Conservation (phyloP, 2,329 filamentous ascomycete genomes). For the Chaetomiaceae sp. region DNA sequence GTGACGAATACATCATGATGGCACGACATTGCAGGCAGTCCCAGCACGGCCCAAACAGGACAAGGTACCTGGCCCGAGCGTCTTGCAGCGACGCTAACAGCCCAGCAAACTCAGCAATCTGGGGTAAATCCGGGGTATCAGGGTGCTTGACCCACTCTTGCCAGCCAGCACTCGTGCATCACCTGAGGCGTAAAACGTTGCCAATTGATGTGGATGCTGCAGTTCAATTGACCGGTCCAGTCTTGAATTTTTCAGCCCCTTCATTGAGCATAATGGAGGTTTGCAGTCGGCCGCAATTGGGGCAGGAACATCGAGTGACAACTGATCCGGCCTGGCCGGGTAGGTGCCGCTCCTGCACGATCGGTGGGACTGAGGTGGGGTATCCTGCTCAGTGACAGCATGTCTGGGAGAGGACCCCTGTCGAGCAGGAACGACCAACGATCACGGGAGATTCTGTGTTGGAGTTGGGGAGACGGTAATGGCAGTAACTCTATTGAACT, state of each 20-base stretch:
- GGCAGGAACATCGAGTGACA: conserved; percentile 10
- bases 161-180: not conserved
- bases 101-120: conserved; percentile 12
- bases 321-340: not conserved
- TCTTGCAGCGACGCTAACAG: conserved; percentile 21
- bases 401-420: not conserved
- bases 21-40: conserved; percentile 21
- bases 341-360: not conserved
- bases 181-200: not conserved
- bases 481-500: no score
- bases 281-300: not conserved
- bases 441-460: not conserved
- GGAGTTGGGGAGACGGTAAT: no score
- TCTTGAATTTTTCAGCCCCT: not conserved
- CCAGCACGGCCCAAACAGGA: conserved; percentile 13
- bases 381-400: conserved; percentile 9
- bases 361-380: conserved; percentile 10
- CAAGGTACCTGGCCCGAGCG: conserved; percentile 26
- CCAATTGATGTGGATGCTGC: conserved; percentile 2
- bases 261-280: not conserved
- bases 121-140: conserved; percentile 26
- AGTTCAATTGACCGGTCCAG: not conserved
- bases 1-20: conserved; percentile 30
- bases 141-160: conserved; percentile 7
- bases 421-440: conserved; percentile 2